A percentile compares a stretch with the other conserved stretches of the same genome.
phyloP scores from a whole-genome alignment of 192 early-diverging fungal species.

The Chytriomyces sp. region DNA sequence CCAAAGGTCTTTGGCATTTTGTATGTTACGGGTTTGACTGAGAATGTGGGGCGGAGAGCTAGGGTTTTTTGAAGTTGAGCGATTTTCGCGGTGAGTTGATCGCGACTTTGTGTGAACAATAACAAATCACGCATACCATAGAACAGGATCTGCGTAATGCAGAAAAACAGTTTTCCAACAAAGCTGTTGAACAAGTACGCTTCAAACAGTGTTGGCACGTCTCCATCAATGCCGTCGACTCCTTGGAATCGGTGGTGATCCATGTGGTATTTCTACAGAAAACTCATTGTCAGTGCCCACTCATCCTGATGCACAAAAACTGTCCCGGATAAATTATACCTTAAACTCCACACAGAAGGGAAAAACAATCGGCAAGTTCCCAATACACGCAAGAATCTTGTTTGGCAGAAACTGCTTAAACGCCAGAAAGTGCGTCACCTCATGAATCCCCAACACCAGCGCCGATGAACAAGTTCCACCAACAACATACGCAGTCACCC shows the following conservation, averaged over 20 bases:
- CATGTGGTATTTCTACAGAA: slow-evolving; percentile 70
- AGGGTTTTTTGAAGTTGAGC: neutral
- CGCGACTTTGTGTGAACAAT: too few species aligned
- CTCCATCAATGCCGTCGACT: slow-evolving; percentile 90
- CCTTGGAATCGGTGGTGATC: slow-evolving; percentile 99
- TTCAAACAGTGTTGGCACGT: slow-evolving; percentile 90
- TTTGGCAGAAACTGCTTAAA: slow-evolving; percentile 75
- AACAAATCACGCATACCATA: slow-evolving; percentile 35
- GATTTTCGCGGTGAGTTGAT: neutral
- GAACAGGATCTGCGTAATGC: slow-evolving; percentile 51
- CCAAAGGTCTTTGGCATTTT: slow-evolving; percentile 30
- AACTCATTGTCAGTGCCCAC: too few species aligned
- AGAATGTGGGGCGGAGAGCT: slow-evolving; percentile 51
- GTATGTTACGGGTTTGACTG: slow-evolving; percentile 38
- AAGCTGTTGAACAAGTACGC: slow-evolving; percentile 62
- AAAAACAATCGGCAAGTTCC: slow-evolving; percentile 81
- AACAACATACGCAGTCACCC: slow-evolving; percentile 72
- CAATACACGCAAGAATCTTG: slow-evolving; percentile 79
- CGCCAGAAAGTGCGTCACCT: slow-evolving; percentile 87
- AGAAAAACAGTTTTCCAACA: slow-evolving; percentile 49
- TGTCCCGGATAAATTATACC: neutral
- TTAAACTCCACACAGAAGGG: slow-evolving; percentile 53
- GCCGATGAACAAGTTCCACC: slow-evolving; percentile 84
- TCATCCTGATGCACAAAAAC: neutral
- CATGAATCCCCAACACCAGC: slow-evolving; percentile 88